A percentile compares a stretch with the other conserved stretches of the same genome.
These are phyloP conservation scores for Candida sp. DNA, from an alignment of 1,139 yeast genomes.

Conservation along the genomic window DNA sequence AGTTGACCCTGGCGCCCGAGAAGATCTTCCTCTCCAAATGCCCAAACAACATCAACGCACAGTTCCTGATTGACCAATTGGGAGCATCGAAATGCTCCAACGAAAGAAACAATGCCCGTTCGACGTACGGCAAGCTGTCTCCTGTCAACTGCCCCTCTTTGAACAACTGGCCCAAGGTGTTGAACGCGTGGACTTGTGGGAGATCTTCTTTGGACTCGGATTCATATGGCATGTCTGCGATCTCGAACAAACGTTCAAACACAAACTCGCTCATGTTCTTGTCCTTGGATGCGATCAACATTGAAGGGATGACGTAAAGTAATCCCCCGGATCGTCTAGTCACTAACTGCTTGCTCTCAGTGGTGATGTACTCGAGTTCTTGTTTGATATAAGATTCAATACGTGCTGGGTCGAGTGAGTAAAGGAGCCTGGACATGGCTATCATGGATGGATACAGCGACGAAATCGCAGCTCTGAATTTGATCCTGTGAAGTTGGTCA, in stretches of 20 bases:
- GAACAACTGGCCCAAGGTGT: constrained; percentile 77
- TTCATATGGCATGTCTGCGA: constrained; percentile 56
- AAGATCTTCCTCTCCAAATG: constrained; percentile 80
- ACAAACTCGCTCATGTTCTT: constrained; percentile 47
- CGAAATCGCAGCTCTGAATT: constrained; percentile 92
- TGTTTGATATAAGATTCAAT: constrained; percentile 29
- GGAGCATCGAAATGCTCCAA: constrained; percentile 64
- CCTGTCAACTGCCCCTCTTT: constrained; percentile 67
- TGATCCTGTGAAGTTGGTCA: constrained; percentile 70
- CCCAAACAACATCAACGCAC: constrained; percentile 93
- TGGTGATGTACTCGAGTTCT: constrained; percentile 55
- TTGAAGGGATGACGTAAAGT: constrained; percentile 78
- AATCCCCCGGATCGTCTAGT: constrained; percentile 94
- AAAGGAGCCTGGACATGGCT: constrained; percentile 52
- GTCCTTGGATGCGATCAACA: constrained; percentile 42
- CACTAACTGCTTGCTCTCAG: constrained; percentile 61
- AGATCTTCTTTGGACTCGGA: constrained; percentile 62
- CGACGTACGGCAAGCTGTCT: constrained; percentile 55
- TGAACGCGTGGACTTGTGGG: constrained; percentile 94
- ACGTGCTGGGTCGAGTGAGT: constrained; percentile 28
- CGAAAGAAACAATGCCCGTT: constrained; percentile 62
- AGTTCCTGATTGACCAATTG: constrained; percentile 88
- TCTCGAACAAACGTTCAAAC: constrained; percentile 50
- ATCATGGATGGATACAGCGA: constrained; percentile 83
- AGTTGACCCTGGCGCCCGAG: constrained; percentile 51